phyloP scores from a whole-genome alignment of 345 rosid genomes.

The Pistacia atlantica region DNA sequence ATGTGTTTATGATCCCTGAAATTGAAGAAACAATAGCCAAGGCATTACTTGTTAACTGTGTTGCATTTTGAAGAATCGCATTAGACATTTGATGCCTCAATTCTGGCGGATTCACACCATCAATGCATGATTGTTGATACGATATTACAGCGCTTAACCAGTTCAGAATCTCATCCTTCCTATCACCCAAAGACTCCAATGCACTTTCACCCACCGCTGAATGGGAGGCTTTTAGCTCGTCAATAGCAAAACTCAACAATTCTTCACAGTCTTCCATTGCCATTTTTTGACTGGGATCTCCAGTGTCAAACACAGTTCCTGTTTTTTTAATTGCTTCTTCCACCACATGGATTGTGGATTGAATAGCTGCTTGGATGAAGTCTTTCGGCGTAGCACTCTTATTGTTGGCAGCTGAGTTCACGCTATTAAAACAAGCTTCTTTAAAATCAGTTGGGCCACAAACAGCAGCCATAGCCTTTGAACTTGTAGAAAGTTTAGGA shows the following conservation, averaged over 20 bases:
- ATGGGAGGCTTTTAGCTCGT: slow-evolving; percentile 44
- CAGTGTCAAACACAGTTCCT: background rate
- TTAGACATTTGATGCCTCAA: slow-evolving; percentile 15
- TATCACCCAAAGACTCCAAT: slow-evolving; percentile 26
- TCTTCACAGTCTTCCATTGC: slow-evolving; percentile 53
- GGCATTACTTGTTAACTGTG: slow-evolving; percentile 48
- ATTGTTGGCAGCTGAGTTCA: slow-evolving; percentile 22
- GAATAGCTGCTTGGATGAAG: slow-evolving; percentile 39
- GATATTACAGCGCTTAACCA: slow-evolving; percentile 55
- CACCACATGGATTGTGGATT: slow-evolving; percentile 29
- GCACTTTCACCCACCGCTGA: slow-evolving; percentile 36
- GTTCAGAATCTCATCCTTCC: slow-evolving; percentile 36
- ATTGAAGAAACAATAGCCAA: slow-evolving; percentile 41
- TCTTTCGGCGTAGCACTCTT: slow-evolving; percentile 31
- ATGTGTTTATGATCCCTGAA: slow-evolving; percentile 28
- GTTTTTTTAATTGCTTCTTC: slow-evolving; percentile 28
- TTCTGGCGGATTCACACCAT: slow-evolving; percentile 29
- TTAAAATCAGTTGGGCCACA: slow-evolving; percentile 41
- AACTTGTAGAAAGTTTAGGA: slow-evolving; percentile 17
- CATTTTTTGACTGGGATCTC: slow-evolving; percentile 31
- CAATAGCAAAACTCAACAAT: slow-evolving; percentile 37
- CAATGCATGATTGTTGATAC: slow-evolving; percentile 43
- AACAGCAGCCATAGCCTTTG: slow-evolving; percentile 32
- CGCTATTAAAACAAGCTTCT: slow-evolving; percentile 35
- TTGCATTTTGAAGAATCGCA: slow-evolving; percentile 32